phyloP scores from a whole-genome alignment of 1,139 yeast genomes.

The Lodderomyces oxycetoniae region DNA sequence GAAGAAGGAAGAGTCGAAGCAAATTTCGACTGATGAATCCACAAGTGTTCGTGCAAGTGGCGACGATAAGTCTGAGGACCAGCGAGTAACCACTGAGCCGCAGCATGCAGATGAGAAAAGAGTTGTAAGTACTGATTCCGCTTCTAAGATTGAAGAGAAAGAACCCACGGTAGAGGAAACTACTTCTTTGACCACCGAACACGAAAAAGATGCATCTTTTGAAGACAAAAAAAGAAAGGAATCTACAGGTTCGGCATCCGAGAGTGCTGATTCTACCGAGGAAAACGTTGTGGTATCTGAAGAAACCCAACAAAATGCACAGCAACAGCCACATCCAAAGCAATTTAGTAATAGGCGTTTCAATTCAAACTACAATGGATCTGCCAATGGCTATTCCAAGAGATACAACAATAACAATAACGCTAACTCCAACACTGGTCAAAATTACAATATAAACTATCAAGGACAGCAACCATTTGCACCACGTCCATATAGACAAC shows the following conservation, averaged over 20 bases:
- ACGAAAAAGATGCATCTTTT: background rate
- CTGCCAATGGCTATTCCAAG: constrained; percentile 9
- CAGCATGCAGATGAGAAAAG: background rate
- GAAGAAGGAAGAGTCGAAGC: constrained; percentile 9
- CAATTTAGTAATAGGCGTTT: constrained; percentile 7
- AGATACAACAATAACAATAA: constrained; percentile 7
- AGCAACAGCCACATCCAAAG: constrained; percentile 10
- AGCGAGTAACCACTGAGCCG: background rate
- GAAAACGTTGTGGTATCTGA: constrained; percentile 1
- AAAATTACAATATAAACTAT: constrained; percentile 3
- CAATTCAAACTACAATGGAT: constrained; percentile 9
- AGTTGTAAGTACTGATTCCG: constrained; percentile 1
- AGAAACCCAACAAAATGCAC: constrained; percentile 4
- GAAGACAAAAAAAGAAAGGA: constrained; percentile 1
- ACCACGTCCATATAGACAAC: constrained; percentile 7
- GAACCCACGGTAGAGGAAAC: background rate
- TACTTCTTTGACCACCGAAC: too few relatives aligned
- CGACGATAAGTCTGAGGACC: background rate
- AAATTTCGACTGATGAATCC: background rate
- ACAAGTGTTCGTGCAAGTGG: background rate
- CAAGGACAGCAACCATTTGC: constrained; percentile 4
- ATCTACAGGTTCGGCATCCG: constrained; percentile 1
- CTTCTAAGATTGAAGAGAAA: background rate
- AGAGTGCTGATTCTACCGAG: constrained; percentile 1
- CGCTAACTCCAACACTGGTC: constrained; percentile 1